Percentiles rank a stretch among this genome's conserved stretches.
phyloP scores from a whole-genome alignment of 495 filamentous ascomycete species.

The Talaromyces thailandensis region DNA sequence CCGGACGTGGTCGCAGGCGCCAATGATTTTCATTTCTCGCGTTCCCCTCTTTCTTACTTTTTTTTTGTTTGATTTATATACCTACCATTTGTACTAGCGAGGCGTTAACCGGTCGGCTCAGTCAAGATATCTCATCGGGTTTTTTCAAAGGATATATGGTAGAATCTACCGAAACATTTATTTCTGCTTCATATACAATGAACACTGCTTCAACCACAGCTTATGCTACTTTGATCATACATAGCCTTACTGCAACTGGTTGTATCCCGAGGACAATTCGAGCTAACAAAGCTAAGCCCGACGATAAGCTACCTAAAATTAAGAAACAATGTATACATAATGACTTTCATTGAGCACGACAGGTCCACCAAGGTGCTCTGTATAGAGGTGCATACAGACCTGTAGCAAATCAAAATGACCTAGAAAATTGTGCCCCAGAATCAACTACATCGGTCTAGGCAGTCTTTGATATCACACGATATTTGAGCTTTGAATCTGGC shows the following conservation, averaged over 20 bases:
- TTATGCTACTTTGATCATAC: not conserved
- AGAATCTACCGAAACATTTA: not conserved
- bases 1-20: not conserved
- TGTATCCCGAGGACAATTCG: too few relatives aligned
- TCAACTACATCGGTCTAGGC: too few relatives aligned
- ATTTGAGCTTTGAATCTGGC: too few relatives aligned
- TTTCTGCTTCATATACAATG: not conserved
- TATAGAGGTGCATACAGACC: too few relatives aligned
- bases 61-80: not conserved
- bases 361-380: too few relatives aligned
- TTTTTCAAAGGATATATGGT: not conserved
- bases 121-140: not conserved
- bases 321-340: too few relatives aligned
- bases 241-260: not conserved
- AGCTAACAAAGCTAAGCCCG: too few relatives aligned
- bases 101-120: not conserved
- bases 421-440: too few relatives aligned
- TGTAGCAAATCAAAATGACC: too few relatives aligned
- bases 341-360: too few relatives aligned
- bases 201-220: not conserved
- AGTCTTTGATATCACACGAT: too few relatives aligned
- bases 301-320: too few relatives aligned
- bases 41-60: not conserved
- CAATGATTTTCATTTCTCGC: not conserved
- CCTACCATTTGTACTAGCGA: not conserved